Percentiles rank a stretch among this genome's conserved stretches.
phyloP scores from a whole-genome alignment of 2,329 filamentous ascomycete genomes.

The Exophiala oligosperma region DNA sequence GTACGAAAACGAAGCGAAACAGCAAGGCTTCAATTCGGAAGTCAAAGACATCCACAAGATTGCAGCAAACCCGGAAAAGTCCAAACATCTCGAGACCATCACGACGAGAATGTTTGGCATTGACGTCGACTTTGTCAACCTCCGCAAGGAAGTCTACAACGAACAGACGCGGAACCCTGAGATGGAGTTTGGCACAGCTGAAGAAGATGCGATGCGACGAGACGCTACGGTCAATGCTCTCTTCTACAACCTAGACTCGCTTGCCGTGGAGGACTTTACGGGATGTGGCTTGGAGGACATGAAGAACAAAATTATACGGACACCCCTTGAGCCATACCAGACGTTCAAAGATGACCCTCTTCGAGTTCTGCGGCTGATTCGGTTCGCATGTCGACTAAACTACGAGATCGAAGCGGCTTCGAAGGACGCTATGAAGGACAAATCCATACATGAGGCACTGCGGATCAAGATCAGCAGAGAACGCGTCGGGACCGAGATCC shows the following conservation, averaged over 20 bases:
- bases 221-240: conserved; percentile 95
- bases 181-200: conserved; percentile 89
- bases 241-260: conserved; percentile 88
- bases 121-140: conserved; percentile 91
- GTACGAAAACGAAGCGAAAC: conserved; percentile 45
- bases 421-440: conserved; percentile 71
- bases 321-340: conserved; percentile 81
- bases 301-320: conserved; percentile 70
- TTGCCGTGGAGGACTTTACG: conserved; percentile 81
- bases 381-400: conserved; percentile 81
- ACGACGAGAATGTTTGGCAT: conserved; percentile 82
- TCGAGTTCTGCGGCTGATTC: conserved; percentile 79
- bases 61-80: conserved; percentile 89
- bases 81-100: conserved; percentile 91
- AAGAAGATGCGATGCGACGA: conserved; percentile 83
- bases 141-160: conserved; percentile 86
- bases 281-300: conserved; percentile 73
- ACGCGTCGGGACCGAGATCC: conserved; percentile 79
- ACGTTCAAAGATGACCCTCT: conserved; percentile 95
- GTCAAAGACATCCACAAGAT: conserved; percentile 78
- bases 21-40: conserved; percentile 40
- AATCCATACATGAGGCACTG: conserved; percentile 77
- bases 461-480: conserved; percentile 88
- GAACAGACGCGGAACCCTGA: conserved; percentile 87
- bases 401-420: conserved; percentile 75